Conservation (phyloP, 805 yeast genomes). For the Cephaloascus fragrans region DNA sequence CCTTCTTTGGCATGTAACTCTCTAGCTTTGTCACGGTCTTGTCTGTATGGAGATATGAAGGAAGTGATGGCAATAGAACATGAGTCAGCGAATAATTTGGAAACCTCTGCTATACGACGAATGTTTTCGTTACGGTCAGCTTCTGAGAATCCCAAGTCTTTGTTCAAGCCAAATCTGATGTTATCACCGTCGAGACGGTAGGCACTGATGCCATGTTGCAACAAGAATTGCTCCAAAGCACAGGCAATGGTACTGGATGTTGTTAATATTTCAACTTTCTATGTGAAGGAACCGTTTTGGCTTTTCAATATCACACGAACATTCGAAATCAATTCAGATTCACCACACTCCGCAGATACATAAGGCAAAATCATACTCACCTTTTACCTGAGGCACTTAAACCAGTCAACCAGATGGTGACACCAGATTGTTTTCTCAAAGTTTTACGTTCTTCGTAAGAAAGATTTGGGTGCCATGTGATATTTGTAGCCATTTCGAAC, state of each 20-base stretch:
- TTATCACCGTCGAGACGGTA: slow-evolving; percentile 95
- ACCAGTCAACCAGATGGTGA: slow-evolving; percentile 93
- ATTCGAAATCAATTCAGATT: no score
- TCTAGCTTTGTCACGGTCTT: slow-evolving; percentile 80
- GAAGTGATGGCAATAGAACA: slow-evolving; percentile 82
- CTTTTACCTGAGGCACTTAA: slow-evolving; percentile 88
- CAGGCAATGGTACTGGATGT: slow-evolving; percentile 73
- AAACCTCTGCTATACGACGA: slow-evolving; percentile 89
- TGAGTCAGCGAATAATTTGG: slow-evolving; percentile 91
- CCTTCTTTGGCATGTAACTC: slow-evolving; percentile 67
- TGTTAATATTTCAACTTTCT: no score
- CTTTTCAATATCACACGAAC: no score
- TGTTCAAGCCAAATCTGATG: slow-evolving; percentile 88
- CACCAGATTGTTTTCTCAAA: slow-evolving; percentile 73
- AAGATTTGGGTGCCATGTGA: slow-evolving; percentile 92
- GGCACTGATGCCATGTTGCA: slow-evolving; percentile 59
- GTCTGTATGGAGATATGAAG: slow-evolving; percentile 84
- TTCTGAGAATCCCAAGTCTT: slow-evolving; percentile 89
- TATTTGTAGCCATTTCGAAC: slow-evolving; percentile 85
- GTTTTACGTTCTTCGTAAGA: slow-evolving; percentile 71
- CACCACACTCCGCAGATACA: no score
- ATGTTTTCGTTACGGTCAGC: slow-evolving; percentile 90
- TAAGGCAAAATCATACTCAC: no score
- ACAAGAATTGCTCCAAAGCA: slow-evolving; percentile 77
- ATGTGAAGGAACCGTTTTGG: neutral